Percentiles rank a stretch among this genome's conserved stretches.
Evolutionary conservation across 2,329 filamentous ascomycete species (phyloP).

Genomic region (Nothopassalora personata): DNA sequence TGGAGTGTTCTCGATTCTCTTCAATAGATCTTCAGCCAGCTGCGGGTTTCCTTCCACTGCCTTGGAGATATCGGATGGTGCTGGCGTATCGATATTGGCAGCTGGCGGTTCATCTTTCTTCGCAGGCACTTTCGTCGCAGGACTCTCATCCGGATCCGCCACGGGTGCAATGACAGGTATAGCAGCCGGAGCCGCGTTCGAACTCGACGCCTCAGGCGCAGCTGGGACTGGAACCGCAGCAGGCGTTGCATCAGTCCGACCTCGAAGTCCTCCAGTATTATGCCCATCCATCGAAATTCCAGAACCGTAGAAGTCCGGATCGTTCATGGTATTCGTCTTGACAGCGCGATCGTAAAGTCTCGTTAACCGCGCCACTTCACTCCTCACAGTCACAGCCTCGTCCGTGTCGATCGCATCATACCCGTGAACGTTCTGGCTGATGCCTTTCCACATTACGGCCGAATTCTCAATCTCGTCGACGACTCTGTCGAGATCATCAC

Average conservation of each 20-base stretch:
- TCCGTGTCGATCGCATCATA: constrained; percentile 45
- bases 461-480: constrained; percentile 41
- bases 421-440: constrained; percentile 39
- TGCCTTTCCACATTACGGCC: constrained; percentile 42
- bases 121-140: constrained; percentile 20
- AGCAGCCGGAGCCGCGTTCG: neutral
- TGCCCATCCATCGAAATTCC: constrained; percentile 21
- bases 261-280: constrained; percentile 22
- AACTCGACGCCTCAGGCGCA: neutral
- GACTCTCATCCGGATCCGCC: constrained; percentile 28
- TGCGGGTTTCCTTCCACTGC: neutral
- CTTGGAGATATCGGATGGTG: neutral
- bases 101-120: constrained; percentile 5
- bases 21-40: neutral
- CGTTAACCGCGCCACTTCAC: constrained; percentile 33
- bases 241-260: constrained; percentile 11
- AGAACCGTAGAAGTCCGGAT: constrained; percentile 37
- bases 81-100: neutral
- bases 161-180: constrained; percentile 1
- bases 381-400: constrained; percentile 39
- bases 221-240: constrained; percentile 1
- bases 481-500: constrained; percentile 38
- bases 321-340: constrained; percentile 36
- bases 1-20: neutral
- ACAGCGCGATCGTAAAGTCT: constrained; percentile 37